Evolutionary conservation across 768 basidiomycete genomes (phyloP), one percentile per base, ranked within the genome.

Genomic region (Lentinus brumalis): DNA sequence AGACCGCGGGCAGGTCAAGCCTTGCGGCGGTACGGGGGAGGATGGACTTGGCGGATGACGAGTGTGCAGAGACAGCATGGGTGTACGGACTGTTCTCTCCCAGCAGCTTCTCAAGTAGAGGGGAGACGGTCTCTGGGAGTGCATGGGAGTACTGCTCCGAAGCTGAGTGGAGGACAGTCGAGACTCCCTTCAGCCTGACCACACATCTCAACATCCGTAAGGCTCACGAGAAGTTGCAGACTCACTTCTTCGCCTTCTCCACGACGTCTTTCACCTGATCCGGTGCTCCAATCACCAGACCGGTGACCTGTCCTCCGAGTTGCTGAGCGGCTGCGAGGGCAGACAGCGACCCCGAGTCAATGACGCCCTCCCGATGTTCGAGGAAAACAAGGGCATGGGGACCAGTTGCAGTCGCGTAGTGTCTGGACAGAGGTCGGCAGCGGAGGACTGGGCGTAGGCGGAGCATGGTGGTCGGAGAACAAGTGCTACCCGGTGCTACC

Each of bases 51-150:
- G 94, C 93, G 50, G 88, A 84, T 4, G 96, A 93, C 0, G 96
- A 93, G 67, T 97, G 96, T 11, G 94, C 86, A 30, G 92, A 93
- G 53, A 96, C 89, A 66, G 98, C 83, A 72, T 99, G 96, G 5
- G 96, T 96, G 78, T 86, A 98, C 50, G 81, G 75, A 5, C 82
- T 80, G 62, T 79, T 80, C 49, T 78, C 75, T 21, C 86, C 82
- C 5, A 96, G 80, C 31, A 96, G 69, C 62, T 84, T 84, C 70
- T 93, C 86, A 21, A 98, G 74, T 46, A 98, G 81, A 8, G 95
- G 96, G 2, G 95, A 86, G 53, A 96, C 75, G 2, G 82, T 80
- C 77, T 96, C 94, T 12, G 94, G 87, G 0, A 94, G 72, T 0
- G 83, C 79, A 53, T 87, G 78, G 8, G 83, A 75, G 71, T 94